phyloP scores from a whole-genome alignment of 2,329 filamentous ascomycete species.

The Alternaria burnsii region DNA sequence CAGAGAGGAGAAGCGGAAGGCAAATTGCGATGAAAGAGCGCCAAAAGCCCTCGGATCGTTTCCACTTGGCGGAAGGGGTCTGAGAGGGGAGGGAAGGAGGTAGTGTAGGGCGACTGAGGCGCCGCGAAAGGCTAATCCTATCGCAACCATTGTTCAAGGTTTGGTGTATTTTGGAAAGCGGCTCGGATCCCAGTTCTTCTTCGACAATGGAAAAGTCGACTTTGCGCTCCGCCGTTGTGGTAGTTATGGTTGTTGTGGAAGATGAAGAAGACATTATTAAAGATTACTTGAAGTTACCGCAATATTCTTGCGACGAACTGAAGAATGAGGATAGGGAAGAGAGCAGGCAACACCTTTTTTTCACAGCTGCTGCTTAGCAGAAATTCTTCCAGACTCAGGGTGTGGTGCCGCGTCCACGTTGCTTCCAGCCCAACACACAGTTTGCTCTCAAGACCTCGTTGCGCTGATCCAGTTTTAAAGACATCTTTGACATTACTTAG shows the following conservation, averaged over 20 bases:
- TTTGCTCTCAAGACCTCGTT: neutral
- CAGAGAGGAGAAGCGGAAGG: conserved; percentile 30
- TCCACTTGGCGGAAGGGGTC: conserved; percentile 21
- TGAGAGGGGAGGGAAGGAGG: conserved; percentile 10
- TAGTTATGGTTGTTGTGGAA: neutral
- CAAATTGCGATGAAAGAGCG: conserved; percentile 41
- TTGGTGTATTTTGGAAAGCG: neutral
- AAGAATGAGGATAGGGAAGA: neutral
- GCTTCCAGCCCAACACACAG: neutral
- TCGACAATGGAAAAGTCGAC: neutral
- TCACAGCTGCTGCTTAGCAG: neutral
- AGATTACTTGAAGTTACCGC: neutral
- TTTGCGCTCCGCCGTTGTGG: neutral
- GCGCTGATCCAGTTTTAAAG: neutral
- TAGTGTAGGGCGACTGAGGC: conserved; percentile 13
- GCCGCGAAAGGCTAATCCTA: neutral
- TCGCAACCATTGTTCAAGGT: neutral
- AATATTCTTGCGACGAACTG: neutral
- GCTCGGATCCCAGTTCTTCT: neutral
- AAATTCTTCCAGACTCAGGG: neutral
- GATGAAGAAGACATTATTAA: neutral
- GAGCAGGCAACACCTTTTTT: neutral
- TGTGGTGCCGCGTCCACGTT: neutral
- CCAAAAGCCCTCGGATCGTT: conserved; percentile 38
- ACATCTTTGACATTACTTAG: neutral